Percentiles rank a stretch among this genome's conserved stretches.
These are phyloP conservation scores for Fusarium virguliforme DNA, from an alignment of 2,329 filamentous ascomycete genomes.

Conservation along the genomic window DNA sequence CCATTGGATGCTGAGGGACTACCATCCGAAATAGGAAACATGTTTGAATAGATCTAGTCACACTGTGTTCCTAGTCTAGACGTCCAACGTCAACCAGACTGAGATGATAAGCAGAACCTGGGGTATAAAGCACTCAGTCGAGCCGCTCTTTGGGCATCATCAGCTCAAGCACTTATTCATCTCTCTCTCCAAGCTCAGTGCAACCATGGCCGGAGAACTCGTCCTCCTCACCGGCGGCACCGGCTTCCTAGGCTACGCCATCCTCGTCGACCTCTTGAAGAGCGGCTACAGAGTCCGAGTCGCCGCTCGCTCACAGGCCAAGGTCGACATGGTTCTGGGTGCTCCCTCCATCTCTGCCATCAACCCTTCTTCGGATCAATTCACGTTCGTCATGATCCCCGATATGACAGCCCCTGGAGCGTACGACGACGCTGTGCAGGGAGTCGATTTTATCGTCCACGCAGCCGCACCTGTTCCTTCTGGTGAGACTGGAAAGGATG, in stretches of 20 bases:
- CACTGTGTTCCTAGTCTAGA: not conserved
- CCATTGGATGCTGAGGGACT: not conserved
- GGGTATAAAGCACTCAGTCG: not conserved
- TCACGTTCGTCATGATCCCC: not conserved
- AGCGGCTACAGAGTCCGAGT: not conserved
- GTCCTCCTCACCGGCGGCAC: not conserved
- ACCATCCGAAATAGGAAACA: not conserved
- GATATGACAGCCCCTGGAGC: slow-evolving; percentile 7
- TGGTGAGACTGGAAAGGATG: not conserved
- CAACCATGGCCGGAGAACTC: not conserved
- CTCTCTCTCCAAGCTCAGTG: too few species aligned
- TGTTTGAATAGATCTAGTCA: not conserved
- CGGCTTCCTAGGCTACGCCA: not conserved
- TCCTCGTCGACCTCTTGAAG: not conserved
- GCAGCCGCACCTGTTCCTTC: not conserved
- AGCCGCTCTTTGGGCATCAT: too few species aligned
- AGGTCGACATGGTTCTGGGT: not conserved
- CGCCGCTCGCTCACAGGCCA: not conserved
- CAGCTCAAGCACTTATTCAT: too few species aligned
- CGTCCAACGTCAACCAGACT: fast-evolving
- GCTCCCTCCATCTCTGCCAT: not conserved
- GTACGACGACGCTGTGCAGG: not conserved
- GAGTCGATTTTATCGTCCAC: not conserved
- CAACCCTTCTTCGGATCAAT: not conserved
- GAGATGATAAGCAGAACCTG: not conserved